Evolutionary conservation across 1,284 basidiomycete genomes (phyloP), one percentile per base, ranked within the genome.

Genomic region (Bjerkandera adusta): DNA sequence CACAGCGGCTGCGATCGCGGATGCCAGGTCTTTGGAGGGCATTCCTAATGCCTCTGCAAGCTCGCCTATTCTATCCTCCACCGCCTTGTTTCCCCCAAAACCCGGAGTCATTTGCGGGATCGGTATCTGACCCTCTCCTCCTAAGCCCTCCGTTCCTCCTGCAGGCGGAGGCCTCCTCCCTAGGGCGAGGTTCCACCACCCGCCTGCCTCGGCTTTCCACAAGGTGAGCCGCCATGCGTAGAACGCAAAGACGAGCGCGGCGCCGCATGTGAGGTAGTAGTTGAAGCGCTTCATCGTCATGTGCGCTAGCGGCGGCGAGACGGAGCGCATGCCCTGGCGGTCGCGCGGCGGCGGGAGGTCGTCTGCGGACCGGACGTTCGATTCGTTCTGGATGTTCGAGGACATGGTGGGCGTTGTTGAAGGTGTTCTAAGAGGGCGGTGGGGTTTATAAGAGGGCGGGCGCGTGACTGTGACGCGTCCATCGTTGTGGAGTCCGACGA

Each of bases 21-120:
- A 69, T 1, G 83, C 82, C 2, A 88, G 67, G 37, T 83, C 78
- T 27, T 66, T 65, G 11, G 79, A 71, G 2, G 77, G 72, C 59
- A 87, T 75, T 1, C 81, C 85, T 22, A 88, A 66, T 16, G 75
- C 77, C 5, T 65, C 61, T 11, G 85, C 85, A 12, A 87, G 67
- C 15, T 72, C 76, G 43, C 76, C 72, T 45, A 87, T 77, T 29
- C 72, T 68, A 4, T 70, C 66, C 54, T 85, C 81, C 24, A 83
- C 70, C n/a, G 61, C 66, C 16, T 65, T 55, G 32, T 59, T 59
- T 35, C 53, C 51, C 10, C 24, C 36, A 13, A 8, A 11, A 15
- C 30, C 13, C 13, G 36, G 29, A 30, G 30, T 44, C 18, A 43
- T 37, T 50, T 34, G 13, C 20, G 29, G 13, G 22, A 26, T 26